These are phyloP conservation scores for Daldinia grandis DNA, from an alignment of 495 filamentous ascomycete species.

Conservation along the genomic window DNA sequence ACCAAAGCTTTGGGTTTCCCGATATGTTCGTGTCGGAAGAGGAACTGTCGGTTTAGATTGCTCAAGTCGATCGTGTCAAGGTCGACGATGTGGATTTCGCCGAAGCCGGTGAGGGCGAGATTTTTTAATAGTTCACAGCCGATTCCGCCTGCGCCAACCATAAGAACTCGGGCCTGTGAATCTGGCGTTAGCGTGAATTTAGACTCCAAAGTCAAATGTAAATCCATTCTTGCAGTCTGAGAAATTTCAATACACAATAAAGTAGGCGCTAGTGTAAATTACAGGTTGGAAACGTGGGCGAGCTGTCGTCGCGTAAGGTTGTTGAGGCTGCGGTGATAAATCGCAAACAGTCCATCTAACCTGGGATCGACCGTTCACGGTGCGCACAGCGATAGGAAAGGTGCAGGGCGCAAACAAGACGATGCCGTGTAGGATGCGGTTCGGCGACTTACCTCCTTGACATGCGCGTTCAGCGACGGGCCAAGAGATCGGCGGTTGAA, in stretches of 20 bases:
- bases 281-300: conserved; percentile 6
- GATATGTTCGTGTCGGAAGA: conserved; percentile 97
- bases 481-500: conserved; percentile 56
- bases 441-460: conserved; percentile 56
- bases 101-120: conserved; percentile 91
- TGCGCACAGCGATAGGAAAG: conserved; percentile 20
- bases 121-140: conserved; percentile 98
- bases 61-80: conserved; percentile 98
- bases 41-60: conserved; percentile 97
- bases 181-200: conserved; percentile 43
- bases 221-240: conserved; percentile 31
- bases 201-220: conserved; percentile 2
- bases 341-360: conserved; percentile 23
- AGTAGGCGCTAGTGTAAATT: neutral
- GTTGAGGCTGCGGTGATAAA: conserved; percentile 4
- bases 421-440: conserved; percentile 21
- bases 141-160: conserved; percentile 97
- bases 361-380: conserved; percentile 11
- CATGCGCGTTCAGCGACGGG: conserved; percentile 50
- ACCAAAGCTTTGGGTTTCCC: conserved; percentile 97
- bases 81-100: conserved; percentile 94
- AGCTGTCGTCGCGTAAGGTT: conserved; percentile 20
- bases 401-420: conserved; percentile 24
- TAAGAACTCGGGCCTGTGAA: conserved; percentile 81
- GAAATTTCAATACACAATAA: neutral